Base-by-base conservation (phyloP, 2,329 filamentous ascomycete species). In the Talaromyces marneffei region DNA sequence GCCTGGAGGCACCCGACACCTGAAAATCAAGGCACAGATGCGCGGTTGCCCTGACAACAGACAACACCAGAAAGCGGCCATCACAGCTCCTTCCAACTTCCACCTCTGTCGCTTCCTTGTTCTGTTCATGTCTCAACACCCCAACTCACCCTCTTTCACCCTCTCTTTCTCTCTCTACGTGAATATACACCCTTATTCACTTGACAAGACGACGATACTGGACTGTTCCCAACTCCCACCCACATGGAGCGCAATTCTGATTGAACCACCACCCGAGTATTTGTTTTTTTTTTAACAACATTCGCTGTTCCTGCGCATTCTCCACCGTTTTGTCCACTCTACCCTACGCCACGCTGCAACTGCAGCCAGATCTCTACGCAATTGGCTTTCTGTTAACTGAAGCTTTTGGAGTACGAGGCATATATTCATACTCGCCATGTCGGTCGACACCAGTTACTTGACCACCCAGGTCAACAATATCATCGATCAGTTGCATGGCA, bases 391-490 rank as follows among this genome's bases (percentile, higher is more conserved):
- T 33, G 18, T n/a, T 25, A 8, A 4, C 23, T 20, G 29, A 48
- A 48, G 48, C 29, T 33, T 14, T 35, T 14, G 27, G n/a, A 35
- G 10, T 20, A 16, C 48, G 29, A 35, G 29, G 4, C 1, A 10
- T 55, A 40, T 40, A 25, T 12, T 20, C 16, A 55, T 20, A 40
- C 40, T 23, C 18, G 63, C 55, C 39, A 78, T 77, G 76, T 71
- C 74, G 59, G 96, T 97, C 87, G 92, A 97, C 78, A 91, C 92
- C 62, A 91, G 90, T 75, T 95, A 95, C 77, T 83, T 97, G 73
- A 90, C 91, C 69, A 91, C 95, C 75, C 94, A 97, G 85, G 91
- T 99, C 78, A 94, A 91, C 68, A 91, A 85, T 70, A 97, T 96
- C 72, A 92, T 97, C 74, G 86, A 86, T 75, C 92, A 97, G 78